A percentile compares a stretch with the other conserved stretches of the same genome.
phyloP scores from a whole-genome alignment of 345 rosid species.

The Lumnitzera racemosa region DNA sequence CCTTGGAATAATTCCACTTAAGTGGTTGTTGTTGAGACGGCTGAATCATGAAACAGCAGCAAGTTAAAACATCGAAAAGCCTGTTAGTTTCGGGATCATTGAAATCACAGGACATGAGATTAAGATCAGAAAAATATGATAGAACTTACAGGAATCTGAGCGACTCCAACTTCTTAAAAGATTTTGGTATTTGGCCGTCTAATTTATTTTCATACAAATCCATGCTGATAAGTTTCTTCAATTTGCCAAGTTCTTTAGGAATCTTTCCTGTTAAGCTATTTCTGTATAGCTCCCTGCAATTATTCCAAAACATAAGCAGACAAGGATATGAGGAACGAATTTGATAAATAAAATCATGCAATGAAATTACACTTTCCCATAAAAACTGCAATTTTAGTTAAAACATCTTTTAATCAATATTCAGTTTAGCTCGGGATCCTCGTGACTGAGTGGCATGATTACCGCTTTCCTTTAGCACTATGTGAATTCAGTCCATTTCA shows the following conservation, averaged over 20 bases:
- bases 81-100: neutral
- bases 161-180: slow-evolving; percentile 52
- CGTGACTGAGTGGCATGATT: too few species aligned
- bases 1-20: slow-evolving; percentile 56
- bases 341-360: neutral
- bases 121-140: neutral
- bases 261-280: slow-evolving; percentile 42
- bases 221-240: slow-evolving; percentile 53
- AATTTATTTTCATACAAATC: slow-evolving; percentile 48
- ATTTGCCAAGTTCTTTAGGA: slow-evolving; percentile 50
- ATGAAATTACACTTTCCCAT: neutral
- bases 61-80: neutral
- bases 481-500: too few species aligned
- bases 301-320: neutral
- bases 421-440: too few species aligned
- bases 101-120: neutral
- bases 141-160: slow-evolving; percentile 57
- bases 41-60: slow-evolving; percentile 15
- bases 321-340: neutral
- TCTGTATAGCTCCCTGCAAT: slow-evolving; percentile 57
- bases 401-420: too few species aligned
- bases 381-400: too few species aligned
- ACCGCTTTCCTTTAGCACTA: too few species aligned
- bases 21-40: slow-evolving; percentile 61
- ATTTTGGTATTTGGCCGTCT: slow-evolving; percentile 56